Conservation (phyloP, 1,139 yeast genomes). For the Debaryomyces fabryi region DNA sequence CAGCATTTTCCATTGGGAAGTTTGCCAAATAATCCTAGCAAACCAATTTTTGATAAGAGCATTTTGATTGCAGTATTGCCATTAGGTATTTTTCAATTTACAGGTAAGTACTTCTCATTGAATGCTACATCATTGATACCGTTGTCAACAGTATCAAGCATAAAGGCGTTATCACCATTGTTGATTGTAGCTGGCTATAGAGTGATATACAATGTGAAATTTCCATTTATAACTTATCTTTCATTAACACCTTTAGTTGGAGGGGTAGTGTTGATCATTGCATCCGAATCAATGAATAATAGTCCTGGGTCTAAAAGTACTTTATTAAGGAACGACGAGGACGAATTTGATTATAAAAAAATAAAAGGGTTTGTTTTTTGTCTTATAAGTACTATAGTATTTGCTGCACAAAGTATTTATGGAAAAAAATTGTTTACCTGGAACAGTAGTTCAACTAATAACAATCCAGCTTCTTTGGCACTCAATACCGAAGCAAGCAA, state of each 20-base stretch:
- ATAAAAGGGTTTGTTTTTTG: conserved; percentile 36
- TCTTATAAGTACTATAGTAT: conserved; percentile 34
- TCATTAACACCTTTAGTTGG: conserved; percentile 40
- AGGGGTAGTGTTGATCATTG: conserved; percentile 41
- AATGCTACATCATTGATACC: conserved; percentile 44
- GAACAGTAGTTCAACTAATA: conserved; percentile 23
- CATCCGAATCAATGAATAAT: conserved; percentile 28
- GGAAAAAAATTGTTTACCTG: conserved; percentile 46
- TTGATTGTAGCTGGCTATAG: conserved; percentile 41
- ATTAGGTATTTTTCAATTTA: conserved; percentile 42
- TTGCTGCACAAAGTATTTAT: conserved; percentile 46
- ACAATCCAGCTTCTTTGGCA: conserved; percentile 32
- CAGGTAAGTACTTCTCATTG: conserved; percentile 41
- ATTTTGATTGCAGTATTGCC: conserved; percentile 37
- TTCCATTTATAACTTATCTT: conserved; percentile 38
- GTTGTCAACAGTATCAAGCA: conserved; percentile 42
- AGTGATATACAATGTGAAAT: conserved; percentile 32
- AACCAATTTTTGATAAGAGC: conserved; percentile 25
- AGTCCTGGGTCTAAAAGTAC: conserved; percentile 11
- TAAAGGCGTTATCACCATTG: conserved; percentile 44
- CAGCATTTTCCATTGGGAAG: conserved; percentile 34
- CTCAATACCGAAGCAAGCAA: conserved; percentile 27
- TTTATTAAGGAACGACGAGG: conserved; percentile 16
- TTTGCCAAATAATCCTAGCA: conserved; percentile 26
- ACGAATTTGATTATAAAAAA: conserved; percentile 23